Evolutionary conservation across 345 rosid species (phyloP), one percentile per base, ranked within the genome.

Genomic region (Kernera saxatilis): DNA sequence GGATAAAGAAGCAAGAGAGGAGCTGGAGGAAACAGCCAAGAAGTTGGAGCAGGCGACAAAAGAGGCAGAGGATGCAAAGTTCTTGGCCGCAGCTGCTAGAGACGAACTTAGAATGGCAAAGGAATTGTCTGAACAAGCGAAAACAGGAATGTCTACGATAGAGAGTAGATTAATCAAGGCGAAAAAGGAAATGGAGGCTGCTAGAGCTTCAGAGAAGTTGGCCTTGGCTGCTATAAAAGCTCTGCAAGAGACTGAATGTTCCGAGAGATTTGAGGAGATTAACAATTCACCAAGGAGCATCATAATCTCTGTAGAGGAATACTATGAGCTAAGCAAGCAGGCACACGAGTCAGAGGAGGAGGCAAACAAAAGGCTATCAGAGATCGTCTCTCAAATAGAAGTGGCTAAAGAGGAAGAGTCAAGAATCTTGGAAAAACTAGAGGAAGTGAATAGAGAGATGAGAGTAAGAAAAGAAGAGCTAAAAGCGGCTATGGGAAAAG

Each of bases 161-260:
- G 86, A 88, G 78, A 84, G 87, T 69, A 79, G 87, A 35, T 71
- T 94, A 46, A 64, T 71, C 8, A 92, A 95, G 6, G 86, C 92
- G 60, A 84, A 78, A 44, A 91, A 87, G 77, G 96, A 91, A 80
- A 91, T 83, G 73, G 96, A 86, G 67, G 96, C 96, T 25, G 90
- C 97, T 35, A 85, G 71, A 50, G 96, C 93, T 73, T 89, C 99
- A 2, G 97, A 94, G 76, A 88, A 84, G 44, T 64, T 94, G 67
- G 99, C 97, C 36, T 77, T 87, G 62, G 88, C 91, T 67, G 95
- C 97, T 48, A 84, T 94, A 49, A 87, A 87, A 73, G 99, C 97
- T 1, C 77, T 91, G 79, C 89, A 88, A 76, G 96, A 89, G 77
- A 88, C 96, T 58, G 92, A 86, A 84, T 60, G 82, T 52, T 72